Evolutionary conservation across 495 filamentous ascomycete genomes (phyloP).

Genomic region (Penicillium cinerascens): DNA sequence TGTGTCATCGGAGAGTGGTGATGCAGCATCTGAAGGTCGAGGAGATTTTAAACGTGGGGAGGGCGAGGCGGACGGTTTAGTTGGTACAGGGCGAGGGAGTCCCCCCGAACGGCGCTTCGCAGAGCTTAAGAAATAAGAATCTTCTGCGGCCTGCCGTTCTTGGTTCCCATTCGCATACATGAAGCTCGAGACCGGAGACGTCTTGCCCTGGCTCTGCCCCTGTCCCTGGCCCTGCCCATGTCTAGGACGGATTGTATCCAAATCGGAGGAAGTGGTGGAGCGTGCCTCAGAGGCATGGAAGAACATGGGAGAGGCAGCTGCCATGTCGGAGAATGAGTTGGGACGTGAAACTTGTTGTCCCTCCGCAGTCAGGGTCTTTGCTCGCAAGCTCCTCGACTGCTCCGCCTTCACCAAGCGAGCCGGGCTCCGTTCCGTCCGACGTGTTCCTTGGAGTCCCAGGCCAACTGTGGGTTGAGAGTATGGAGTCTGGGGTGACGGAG

Average conservation of each 20-base stretch:
- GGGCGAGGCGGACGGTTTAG: conserved; percentile 30
- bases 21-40: conserved; percentile 26
- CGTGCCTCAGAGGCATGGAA: conserved; percentile 74
- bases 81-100: conserved; percentile 30
- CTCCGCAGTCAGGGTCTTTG: conserved; percentile 37
- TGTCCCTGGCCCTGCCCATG: background rate
- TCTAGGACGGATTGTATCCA: conserved; percentile 23
- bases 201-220: conserved; percentile 16
- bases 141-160: conserved; percentile 32
- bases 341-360: conserved; percentile 27
- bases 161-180: conserved; percentile 53
- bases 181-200: conserved; percentile 47
- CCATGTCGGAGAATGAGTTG: conserved; percentile 31
- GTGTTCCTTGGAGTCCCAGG: conserved; percentile 23
- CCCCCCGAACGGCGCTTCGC: conserved; percentile 38
- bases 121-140: conserved; percentile 10
- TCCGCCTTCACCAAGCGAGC: conserved; percentile 34
- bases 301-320: conserved; percentile 56
- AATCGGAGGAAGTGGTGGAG: conserved; percentile 29
- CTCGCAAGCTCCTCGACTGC: conserved; percentile 28
- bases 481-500: conserved; percentile 32
- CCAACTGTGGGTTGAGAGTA: conserved; percentile 30
- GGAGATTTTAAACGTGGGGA: conserved; percentile 44
- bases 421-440: conserved; percentile 39
- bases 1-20: conserved; percentile 26